Evolutionary conservation across 2,329 filamentous ascomycete species (phyloP).

Genomic region (Aspergillaceae sp.): DNA sequence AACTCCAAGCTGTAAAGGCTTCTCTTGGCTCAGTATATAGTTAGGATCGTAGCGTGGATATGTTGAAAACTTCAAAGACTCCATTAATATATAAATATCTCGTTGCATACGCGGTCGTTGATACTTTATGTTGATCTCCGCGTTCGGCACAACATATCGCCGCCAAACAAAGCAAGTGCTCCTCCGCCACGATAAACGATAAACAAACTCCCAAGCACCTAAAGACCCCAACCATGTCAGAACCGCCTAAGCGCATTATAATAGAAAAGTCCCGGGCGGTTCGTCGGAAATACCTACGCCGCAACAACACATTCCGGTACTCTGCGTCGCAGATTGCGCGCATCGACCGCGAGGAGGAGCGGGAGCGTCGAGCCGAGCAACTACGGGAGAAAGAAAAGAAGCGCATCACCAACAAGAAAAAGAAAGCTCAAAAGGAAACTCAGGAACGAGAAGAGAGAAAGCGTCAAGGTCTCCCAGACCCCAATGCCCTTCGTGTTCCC

Average conservation of each 20-base stretch:
- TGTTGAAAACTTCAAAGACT: too few relatives aligned
- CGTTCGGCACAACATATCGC: slow-evolving; percentile 25
- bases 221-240: slow-evolving; percentile 18
- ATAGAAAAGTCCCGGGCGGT: slow-evolving; percentile 32
- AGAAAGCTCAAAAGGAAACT: slow-evolving; percentile 27
- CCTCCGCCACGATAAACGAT: not conserved
- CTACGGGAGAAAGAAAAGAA: slow-evolving; percentile 28
- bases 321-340: slow-evolving; percentile 27
- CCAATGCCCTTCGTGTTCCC: slow-evolving; percentile 20
- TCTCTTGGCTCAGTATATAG: not conserved
- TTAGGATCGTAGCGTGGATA: not conserved
- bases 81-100: not conserved
- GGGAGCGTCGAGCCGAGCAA: slow-evolving; percentile 32
- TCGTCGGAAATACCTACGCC: slow-evolving; percentile 31
- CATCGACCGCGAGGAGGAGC: slow-evolving; percentile 36
- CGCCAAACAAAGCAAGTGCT: slow-evolving; percentile 9
- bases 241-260: slow-evolving; percentile 24
- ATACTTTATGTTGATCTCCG: not conserved
- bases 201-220: not conserved
- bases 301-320: slow-evolving; percentile 28
- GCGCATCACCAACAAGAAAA: slow-evolving; percentile 27
- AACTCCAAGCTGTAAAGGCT: slow-evolving; percentile 17
- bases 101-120: slow-evolving; percentile 8
- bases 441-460: slow-evolving; percentile 26
- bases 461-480: slow-evolving; percentile 24